A percentile compares a stretch with the other conserved stretches of the same genome.
These are phyloP conservation scores for Cardiospermum halicacabum DNA, from an alignment of 345 rosid species.

Conservation along the genomic window DNA sequence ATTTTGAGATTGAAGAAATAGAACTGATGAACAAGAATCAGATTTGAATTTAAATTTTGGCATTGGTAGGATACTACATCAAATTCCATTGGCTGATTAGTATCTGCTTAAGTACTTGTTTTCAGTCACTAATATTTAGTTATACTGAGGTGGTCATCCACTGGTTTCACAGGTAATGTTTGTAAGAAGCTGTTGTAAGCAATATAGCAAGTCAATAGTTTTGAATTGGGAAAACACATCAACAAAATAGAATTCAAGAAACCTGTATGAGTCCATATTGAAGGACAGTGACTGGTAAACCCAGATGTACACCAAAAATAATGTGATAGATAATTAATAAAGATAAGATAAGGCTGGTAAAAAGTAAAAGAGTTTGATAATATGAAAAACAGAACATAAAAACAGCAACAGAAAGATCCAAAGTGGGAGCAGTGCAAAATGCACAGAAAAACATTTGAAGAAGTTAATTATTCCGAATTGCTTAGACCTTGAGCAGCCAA, in stretches of 20 bases:
- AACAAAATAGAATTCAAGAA: too few relatives aligned
- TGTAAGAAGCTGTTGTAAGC: too few relatives aligned
- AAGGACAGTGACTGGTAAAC: too few relatives aligned
- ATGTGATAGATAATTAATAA: neutral
- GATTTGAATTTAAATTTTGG: neutral
- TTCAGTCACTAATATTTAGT: too few relatives aligned
- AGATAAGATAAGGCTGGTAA: neutral
- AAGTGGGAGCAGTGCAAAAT: neutral
- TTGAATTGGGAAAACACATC: too few relatives aligned
- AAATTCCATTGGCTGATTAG: too few relatives aligned
- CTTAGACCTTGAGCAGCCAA: neutral
- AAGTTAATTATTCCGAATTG: neutral
- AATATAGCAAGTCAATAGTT: too few relatives aligned
- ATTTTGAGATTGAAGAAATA: neutral
- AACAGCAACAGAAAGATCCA: neutral
- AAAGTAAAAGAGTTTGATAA: neutral
- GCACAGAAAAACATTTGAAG: neutral
- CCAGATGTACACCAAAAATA: neutral
- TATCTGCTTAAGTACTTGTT: too few relatives aligned
- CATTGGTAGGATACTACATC: too few relatives aligned
- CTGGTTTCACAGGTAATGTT: too few relatives aligned
- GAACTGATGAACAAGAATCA: neutral
- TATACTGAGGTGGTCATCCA: too few relatives aligned
- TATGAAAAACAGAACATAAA: neutral
- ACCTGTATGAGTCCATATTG: too few relatives aligned